These are phyloP conservation scores for Camellia granthamiana DNA, from an alignment of 148 eudicot species.

Conservation along the genomic window DNA sequence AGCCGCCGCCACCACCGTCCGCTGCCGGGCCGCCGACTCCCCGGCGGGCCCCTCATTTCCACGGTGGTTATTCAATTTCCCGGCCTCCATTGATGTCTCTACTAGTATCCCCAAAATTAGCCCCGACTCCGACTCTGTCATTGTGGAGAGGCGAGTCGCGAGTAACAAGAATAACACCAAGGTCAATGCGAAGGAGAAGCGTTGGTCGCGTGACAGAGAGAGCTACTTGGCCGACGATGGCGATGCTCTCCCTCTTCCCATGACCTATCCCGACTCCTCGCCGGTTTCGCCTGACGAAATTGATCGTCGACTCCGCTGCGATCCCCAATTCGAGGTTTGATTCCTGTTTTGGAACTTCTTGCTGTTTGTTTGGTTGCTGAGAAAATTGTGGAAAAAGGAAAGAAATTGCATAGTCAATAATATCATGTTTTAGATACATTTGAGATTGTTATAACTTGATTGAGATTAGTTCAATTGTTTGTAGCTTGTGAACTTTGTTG, in stretches of 20 bases:
- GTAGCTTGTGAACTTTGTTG: not conserved
- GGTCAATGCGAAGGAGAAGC: slow-evolving; percentile 46
- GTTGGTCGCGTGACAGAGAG: slow-evolving; percentile 73
- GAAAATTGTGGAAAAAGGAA: not conserved
- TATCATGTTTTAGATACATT: not conserved
- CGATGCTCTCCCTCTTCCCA: slow-evolving; percentile 81
- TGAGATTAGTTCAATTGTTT: not conserved
- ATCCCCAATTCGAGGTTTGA: slow-evolving; percentile 56
- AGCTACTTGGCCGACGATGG: slow-evolving; percentile 70
- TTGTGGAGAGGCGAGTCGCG: slow-evolving; percentile 15
- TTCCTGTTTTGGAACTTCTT: not conserved
- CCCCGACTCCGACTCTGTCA: slow-evolving; percentile 26
- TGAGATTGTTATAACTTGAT: not conserved
- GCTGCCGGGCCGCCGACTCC: slow-evolving; percentile 43
- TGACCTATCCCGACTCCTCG: slow-evolving; percentile 66
- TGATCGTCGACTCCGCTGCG: slow-evolving; percentile 66
- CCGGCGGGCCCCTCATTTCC: slow-evolving; percentile 33
- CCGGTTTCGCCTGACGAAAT: slow-evolving; percentile 64
- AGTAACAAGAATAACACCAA: slow-evolving; percentile 16
- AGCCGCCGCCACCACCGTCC: slow-evolving; percentile 21
- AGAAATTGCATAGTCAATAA: not conserved
- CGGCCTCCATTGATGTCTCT: slow-evolving; percentile 31
- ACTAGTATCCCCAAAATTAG: slow-evolving; percentile 10
- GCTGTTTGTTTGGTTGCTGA: not conserved
- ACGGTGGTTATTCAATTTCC: slow-evolving; percentile 40